Evolutionary conservation across 306 rosid genomes (phyloP), one percentile per base, ranked within the genome.

Genomic region (Alnus rubra): DNA sequence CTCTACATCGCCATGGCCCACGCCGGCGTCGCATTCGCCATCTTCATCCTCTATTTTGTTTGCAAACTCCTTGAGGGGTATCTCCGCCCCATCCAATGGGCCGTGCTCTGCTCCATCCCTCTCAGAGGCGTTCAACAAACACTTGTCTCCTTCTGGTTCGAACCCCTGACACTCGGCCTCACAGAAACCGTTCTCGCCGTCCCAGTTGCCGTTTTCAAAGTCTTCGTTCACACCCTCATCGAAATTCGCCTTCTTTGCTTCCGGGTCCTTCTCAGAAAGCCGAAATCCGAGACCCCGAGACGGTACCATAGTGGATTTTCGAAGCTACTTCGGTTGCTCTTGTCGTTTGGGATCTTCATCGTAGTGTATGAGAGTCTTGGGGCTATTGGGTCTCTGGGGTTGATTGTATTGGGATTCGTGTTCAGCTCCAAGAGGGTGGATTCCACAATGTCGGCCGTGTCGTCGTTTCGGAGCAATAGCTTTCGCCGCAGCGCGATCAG

Each of bases 1-100:
- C 79, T 95, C 19, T 95, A 89, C 88, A 89, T 93, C 76, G 97
- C 99, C 79, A 90, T 95, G 99, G 98, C 98, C 0, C 99, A 95
- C 33, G 96, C 96, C 7, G 97, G 97, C 42, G 79, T 93, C 7
- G 99, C 88, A 77, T 88, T 95, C 78, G 82, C 96, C 42, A 93
- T 95, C 48, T 89, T 95, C 82, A 78, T 88, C 51, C 78, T 93
- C 49, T 95, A 85, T 84, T 71, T 91, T 39, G 88, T 90, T 12
- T 76, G 88, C 5, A 93, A 90, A 82, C 92, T 95, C 7, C 84
- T 95, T 37, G 98, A 93, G n/a, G 87, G 73, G 44, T 95, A 93
- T 67, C 85, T 95, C 31, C 79, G 96, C 49, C 98, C 99, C 11
- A 84, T 95, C n/a, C 98, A 84, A 23, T 95, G 99, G 99, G 99